phyloP scores from a whole-genome alignment of 768 basidiomycete genomes.

The Leccinum uliginosum region DNA sequence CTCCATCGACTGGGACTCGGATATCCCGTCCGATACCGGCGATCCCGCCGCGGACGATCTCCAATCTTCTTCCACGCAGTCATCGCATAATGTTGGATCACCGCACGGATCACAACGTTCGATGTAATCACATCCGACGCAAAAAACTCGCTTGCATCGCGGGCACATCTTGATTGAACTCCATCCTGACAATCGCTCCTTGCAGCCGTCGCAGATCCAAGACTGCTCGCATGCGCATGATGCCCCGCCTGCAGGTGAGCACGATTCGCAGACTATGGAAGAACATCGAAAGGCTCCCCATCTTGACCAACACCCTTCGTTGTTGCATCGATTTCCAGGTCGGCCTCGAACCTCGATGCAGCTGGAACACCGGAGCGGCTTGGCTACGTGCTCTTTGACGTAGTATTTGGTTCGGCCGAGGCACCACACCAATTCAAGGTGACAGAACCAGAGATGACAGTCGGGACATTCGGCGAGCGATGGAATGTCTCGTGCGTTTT shows the following conservation, averaged over 20 bases:
- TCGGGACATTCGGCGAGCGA: slow-evolving; percentile 17
- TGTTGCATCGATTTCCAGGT: slow-evolving; percentile 5
- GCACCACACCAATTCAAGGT: slow-evolving; percentile 19
- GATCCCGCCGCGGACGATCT: slow-evolving; percentile 1
- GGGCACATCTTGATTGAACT: slow-evolving; percentile 12
- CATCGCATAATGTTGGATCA: slow-evolving; percentile 20
- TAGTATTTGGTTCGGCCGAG: slow-evolving; percentile 14
- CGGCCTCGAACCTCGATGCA: not conserved
- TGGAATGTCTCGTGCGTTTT: not conserved
- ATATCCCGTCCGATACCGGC: too few relatives aligned
- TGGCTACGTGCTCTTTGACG: slow-evolving; percentile 12
- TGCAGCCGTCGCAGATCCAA: slow-evolving; percentile 25
- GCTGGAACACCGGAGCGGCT: slow-evolving; percentile 10
- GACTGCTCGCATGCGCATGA: slow-evolving; percentile 17
- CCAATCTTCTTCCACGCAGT: slow-evolving; percentile 26
- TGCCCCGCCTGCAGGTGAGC: slow-evolving; percentile 17
- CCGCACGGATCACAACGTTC: slow-evolving; percentile 14
- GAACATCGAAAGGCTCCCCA: not conserved
- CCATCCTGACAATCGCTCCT: not conserved
- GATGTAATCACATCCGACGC: slow-evolving; percentile 22
- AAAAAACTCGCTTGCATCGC: slow-evolving; percentile 16
- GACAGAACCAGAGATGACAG: slow-evolving; percentile 22
- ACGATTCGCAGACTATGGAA: slow-evolving; percentile 14
- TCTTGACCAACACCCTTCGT: slow-evolving; percentile 18
- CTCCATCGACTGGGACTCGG: too few relatives aligned